Evolutionary conservation across 2,329 filamentous ascomycete species (phyloP).

Genomic region (Claviceps cyperi): DNA sequence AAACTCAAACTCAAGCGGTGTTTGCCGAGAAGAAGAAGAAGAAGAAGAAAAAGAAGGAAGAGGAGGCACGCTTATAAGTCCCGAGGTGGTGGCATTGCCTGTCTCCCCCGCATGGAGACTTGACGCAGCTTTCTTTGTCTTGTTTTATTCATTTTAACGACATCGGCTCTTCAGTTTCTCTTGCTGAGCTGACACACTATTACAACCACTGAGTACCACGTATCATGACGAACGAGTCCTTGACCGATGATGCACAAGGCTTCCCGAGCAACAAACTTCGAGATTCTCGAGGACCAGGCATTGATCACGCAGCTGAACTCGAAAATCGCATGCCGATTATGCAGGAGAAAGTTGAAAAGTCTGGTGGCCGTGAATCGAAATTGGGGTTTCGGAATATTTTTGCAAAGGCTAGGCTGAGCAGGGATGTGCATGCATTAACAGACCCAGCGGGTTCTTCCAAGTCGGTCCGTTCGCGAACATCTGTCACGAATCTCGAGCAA

Average conservation of each 20-base stretch:
- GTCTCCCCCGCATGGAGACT: not conserved
- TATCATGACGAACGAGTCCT: constrained; percentile 3
- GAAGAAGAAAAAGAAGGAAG: not conserved
- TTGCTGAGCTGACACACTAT: not conserved
- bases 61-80: not conserved
- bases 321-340: constrained; percentile 17
- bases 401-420: constrained; percentile 26
- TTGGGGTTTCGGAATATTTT: constrained; percentile 38
- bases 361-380: constrained; percentile 34
- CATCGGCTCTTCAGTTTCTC: too few species aligned
- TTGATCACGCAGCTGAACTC: constrained; percentile 4
- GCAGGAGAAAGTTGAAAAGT: constrained; percentile 19
- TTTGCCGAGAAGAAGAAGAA: not conserved
- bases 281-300: constrained; percentile 15
- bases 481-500: constrained; percentile 19
- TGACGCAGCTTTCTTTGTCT: not conserved
- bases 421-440: constrained; percentile 18
- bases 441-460: constrained; percentile 18
- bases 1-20: not conserved
- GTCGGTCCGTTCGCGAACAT: constrained; percentile 28
- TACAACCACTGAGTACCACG: not conserved
- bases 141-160: not conserved
- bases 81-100: not conserved
- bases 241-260: constrained; percentile 3
- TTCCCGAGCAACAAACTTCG: constrained; percentile 6